phyloP scores from a whole-genome alignment of 345 rosid genomes.

The Gossypium stocksii region DNA sequence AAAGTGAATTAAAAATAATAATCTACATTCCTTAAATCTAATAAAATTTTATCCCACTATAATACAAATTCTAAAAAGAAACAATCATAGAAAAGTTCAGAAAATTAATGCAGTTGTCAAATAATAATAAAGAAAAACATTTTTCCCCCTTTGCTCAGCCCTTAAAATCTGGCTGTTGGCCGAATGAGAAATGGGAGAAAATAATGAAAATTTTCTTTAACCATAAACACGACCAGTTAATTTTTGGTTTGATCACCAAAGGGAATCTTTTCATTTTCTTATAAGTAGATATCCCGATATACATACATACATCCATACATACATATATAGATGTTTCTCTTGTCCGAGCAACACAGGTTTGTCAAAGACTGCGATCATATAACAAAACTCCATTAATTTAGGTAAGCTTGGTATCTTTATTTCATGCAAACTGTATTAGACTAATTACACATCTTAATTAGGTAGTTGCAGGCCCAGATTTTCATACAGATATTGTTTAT shows the following conservation, averaged over 20 bases:
- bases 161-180: not conserved
- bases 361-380: not conserved
- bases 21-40: too few species aligned
- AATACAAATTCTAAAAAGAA: too few species aligned
- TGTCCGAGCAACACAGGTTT: not conserved
- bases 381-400: not conserved
- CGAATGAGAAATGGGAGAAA: not conserved
- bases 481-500: not conserved
- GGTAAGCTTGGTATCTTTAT: conserved; percentile 2
- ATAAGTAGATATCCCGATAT: not conserved
- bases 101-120: too few species aligned
- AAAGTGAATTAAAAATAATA: too few species aligned
- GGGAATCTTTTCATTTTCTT: not conserved
- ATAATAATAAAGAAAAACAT: too few species aligned
- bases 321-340: not conserved
- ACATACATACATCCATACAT: too few species aligned
- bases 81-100: too few species aligned
- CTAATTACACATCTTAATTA: not conserved
- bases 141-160: too few species aligned
- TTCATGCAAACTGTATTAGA: not conserved
- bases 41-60: too few species aligned
- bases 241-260: not conserved
- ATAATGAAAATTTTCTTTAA: not conserved
- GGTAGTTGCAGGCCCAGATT: not conserved
- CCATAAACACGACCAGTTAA: not conserved